Evolutionary conservation across 371 early-diverging fungal species (phyloP).

Genomic region (Parasitella parasitica): DNA sequence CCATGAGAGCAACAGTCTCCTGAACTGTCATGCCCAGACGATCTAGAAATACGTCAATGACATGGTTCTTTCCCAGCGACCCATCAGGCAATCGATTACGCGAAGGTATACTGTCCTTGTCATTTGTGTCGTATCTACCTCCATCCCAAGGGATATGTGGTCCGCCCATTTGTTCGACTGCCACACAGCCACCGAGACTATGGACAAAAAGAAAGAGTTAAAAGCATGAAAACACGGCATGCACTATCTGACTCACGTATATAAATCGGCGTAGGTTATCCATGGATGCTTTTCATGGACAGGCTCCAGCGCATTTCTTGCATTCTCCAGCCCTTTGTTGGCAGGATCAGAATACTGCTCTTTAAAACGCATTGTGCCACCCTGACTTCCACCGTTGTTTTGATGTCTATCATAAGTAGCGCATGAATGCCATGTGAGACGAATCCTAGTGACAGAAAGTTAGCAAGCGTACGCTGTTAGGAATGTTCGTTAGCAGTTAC

Average conservation of each 20-base stretch:
- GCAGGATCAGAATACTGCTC: conserved; percentile 70
- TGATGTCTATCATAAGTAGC: conserved; percentile 72
- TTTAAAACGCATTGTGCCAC: conserved; percentile 71
- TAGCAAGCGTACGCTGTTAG: neutral
- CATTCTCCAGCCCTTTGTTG: conserved; percentile 75
- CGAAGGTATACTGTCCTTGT: conserved; percentile 57
- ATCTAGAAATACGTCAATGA: conserved; percentile 67
- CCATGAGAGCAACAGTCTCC: conserved; percentile 79
- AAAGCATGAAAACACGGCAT: neutral
- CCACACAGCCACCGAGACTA: conserved; percentile 75
- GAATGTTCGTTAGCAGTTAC: conserved; percentile 4
- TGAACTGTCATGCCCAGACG: conserved; percentile 72
- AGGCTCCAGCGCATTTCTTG: conserved; percentile 66
- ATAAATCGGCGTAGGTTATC: conserved; percentile 78
- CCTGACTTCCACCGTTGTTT: conserved; percentile 74
- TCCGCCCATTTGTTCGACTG: conserved; percentile 78
- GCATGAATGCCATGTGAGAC: conserved; percentile 79
- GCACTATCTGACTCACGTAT: conserved; percentile 62
- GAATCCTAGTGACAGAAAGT: conserved; percentile 41
- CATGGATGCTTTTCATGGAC: conserved; percentile 69
- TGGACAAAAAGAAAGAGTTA: neutral
- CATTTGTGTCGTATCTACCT: conserved; percentile 65
- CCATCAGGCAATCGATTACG: conserved; percentile 84
- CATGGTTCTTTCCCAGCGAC: conserved; percentile 63
- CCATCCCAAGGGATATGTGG: conserved; percentile 72